Evolutionary conservation across 805 yeast species (phyloP), one percentile per base, ranked within the genome.

Genomic region (Cyberlindnera suaveolens): DNA sequence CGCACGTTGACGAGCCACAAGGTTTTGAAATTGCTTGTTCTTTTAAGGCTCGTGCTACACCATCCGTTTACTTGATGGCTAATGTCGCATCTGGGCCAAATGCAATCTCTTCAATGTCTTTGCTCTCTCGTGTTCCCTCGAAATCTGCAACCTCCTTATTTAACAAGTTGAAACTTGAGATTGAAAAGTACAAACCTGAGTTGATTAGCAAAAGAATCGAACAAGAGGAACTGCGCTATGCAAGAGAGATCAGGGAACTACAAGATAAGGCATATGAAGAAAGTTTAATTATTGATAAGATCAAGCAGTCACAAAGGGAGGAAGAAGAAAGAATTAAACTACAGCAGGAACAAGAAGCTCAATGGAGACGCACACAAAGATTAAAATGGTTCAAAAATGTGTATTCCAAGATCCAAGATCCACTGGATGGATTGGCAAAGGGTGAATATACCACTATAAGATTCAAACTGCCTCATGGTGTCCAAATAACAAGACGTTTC

Each of bases 231-330:
- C 64, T 78, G 39, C 75, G 74, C 36, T 61, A 73, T 47, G 71
- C 81, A 31, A 77, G 88, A 54, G 64, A 74, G 26, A 63, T 85
- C 16, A 72, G 78, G 50, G 73, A 76, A 51, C 72, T 77, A 48
- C 93, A 85, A 59, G 88, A 84, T 51, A 64, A 67, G 39, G 87
- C 86, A 16, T 85, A 78, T 54, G 72, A 77, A 50, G 74, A 71
- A 47, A 78, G 88, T 0, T 63, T 85, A 40, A 63, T 71, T 31
- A 68, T 66, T 38, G 93, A 85, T 61, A 70, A 66, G 50, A 51
- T 69, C 34, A 79, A 81, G 53, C 75, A 74, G 54, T 62, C 68
- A 33, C 66, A 73, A 46, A 74, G 70, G 49, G 57, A 62, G 38
- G 50, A 51, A 36, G 56, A 55, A 62, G 47, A 47, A 31, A 44